Base-by-base conservation (phyloP, 139 green algal genomes). In the Chlamydomonas asymmetrica region DNA sequence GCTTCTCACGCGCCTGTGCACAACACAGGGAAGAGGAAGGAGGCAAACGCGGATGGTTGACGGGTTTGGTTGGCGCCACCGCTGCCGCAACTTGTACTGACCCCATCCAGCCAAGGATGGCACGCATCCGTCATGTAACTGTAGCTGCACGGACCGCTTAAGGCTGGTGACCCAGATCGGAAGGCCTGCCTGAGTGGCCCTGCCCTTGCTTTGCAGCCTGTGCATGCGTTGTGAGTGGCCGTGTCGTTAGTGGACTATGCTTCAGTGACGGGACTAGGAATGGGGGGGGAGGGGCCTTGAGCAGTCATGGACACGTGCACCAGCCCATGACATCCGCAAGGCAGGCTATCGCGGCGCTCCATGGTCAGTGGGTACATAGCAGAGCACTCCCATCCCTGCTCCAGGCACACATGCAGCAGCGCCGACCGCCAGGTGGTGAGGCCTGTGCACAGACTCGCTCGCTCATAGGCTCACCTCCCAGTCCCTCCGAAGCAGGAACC, bases 1-100 rank as follows among this genome's bases (percentile, higher is more conserved):
- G 91, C 81, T 91, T 92, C 37, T 92, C 84, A 6, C 87, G 80
- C 0, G 88, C 91, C 79, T 73, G 43, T 88, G 3, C 76, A 60
- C 37, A 89, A 54, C 32, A 61, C 13, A 64, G 18, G 57, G 64
- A 54, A 56, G 61, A 34, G 34, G 31, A 6, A 66, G 54, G 52
- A 16, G 37, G 20, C 22, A 37, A 37, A 71, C 25, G 32, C 13
- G 25, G 32, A 37, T 60, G 7, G 27, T 56, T 9, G 35, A 10
- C 48, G 40, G 18, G 31, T 38, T 43, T 50, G 49, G 20, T 34
- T 18, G 23, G 45, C 29, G 20, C n/a, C 9, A 39, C 16, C 45
- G 10, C 57, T 59, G 20, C 49, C 18, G 18, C 41, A 37, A 31
- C 39, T 22, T 18, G 9, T 43, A 18, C 20, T 49, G 48, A 27